These are phyloP conservation scores for Tubosaeta brunneosetosa DNA, from an alignment of 768 basidiomycete genomes.

Conservation along the genomic window DNA sequence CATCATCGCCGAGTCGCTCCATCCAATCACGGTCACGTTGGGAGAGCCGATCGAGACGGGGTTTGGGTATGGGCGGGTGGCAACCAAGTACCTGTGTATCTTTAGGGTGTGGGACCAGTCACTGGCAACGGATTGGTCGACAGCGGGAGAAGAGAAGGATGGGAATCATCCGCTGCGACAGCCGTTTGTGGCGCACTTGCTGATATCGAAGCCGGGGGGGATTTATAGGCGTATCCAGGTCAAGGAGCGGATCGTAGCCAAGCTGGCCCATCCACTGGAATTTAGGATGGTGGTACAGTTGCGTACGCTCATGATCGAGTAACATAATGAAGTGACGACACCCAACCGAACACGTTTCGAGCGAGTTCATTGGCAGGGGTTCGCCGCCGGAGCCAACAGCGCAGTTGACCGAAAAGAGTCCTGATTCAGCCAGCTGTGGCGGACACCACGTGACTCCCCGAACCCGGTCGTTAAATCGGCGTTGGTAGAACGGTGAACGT, in stretches of 20 bases:
- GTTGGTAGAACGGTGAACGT: no score
- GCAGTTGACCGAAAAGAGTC: no score
- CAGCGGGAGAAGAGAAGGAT: not conserved
- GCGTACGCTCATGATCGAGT: constrained; percentile 19
- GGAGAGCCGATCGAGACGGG: constrained; percentile 19
- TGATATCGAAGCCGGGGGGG: constrained; percentile 13
- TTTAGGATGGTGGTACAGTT: constrained; percentile 12
- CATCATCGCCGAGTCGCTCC: constrained; percentile 12
- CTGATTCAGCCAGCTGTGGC: no score
- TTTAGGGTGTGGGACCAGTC: constrained; percentile 22
- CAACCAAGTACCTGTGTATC: constrained; percentile 13
- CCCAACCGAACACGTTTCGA: no score
- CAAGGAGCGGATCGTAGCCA: constrained; percentile 19
- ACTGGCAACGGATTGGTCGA: constrained; percentile 6
- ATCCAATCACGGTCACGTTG: constrained; percentile 20
- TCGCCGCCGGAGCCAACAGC: no score
- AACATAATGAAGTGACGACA: not conserved
- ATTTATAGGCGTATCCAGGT: constrained; percentile 16
- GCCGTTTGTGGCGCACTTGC: constrained; percentile 17
- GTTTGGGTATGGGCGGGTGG: constrained; percentile 12
- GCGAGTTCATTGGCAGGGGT: no score
- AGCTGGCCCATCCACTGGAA: constrained; percentile 13
- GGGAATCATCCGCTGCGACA: constrained; percentile 17
- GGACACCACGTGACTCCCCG: no score
- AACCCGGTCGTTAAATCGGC: no score